Evolutionary conservation across 345 rosid species (phyloP).

Genomic region (Camelina neglecta): DNA sequence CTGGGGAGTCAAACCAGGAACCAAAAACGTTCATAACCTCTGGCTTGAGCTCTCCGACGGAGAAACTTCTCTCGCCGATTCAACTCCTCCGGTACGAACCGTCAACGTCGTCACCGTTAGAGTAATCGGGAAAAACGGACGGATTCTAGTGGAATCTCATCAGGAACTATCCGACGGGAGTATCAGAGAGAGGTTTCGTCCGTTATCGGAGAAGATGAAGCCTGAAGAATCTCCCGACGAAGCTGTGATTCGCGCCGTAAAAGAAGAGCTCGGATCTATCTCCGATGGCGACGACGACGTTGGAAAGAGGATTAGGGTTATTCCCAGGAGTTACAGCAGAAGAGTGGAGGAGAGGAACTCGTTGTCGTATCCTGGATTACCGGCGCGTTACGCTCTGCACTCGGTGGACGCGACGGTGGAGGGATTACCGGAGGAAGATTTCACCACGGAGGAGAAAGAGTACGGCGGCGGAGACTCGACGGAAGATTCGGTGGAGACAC

Average conservation of each 20-base stretch:
- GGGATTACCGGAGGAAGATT: slow-evolving; percentile 86
- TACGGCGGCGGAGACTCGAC: slow-evolving; percentile 42
- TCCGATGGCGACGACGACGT: slow-evolving; percentile 14
- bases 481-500: slow-evolving; percentile 46
- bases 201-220: slow-evolving; percentile 93
- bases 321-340: slow-evolving; percentile 62
- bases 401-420: slow-evolving; percentile 72
- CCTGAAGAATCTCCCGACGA: slow-evolving; percentile 67
- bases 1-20: slow-evolving; percentile 93
- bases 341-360: slow-evolving; percentile 79
- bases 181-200: slow-evolving; percentile 65
- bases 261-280: slow-evolving; percentile 83
- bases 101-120: slow-evolving; percentile 75
- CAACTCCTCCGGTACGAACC: slow-evolving; percentile 76
- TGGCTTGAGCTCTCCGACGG: slow-evolving; percentile 93
- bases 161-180: slow-evolving; percentile 88
- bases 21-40: slow-evolving; percentile 96
- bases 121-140: slow-evolving; percentile 49
- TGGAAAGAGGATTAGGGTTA: slow-evolving; percentile 39
- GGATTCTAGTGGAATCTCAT: slow-evolving; percentile 65
- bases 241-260: slow-evolving; percentile 70
- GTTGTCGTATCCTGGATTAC: slow-evolving; percentile 79
- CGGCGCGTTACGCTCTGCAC: slow-evolving; percentile 74
- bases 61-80: slow-evolving; percentile 69
- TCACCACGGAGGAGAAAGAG: slow-evolving; percentile 75